Evolutionary conservation across 2,329 filamentous ascomycete genomes (phyloP), one percentile per base, ranked within the genome.

Genomic region (Xylaria hypoxylon): DNA sequence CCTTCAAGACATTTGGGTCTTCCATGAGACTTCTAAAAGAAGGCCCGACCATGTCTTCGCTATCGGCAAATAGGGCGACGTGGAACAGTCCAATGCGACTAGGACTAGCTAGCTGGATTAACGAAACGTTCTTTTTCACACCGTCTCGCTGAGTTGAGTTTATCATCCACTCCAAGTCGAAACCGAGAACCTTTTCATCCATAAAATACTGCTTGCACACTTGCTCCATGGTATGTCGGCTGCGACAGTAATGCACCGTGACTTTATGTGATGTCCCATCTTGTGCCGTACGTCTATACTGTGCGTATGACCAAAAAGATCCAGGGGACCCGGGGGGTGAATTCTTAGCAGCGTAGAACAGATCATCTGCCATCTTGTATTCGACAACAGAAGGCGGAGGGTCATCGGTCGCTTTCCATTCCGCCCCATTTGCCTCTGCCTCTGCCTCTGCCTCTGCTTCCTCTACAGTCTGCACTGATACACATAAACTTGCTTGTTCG

Each of bases 121-220:
- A 79, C 0, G 92, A 94, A 6, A 96, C 87, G 67, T 94, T 93
- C 58, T 85, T 82, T 70, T 91, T 90, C 3, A 89, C 79, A 2
- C 84, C 82, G 2, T 83, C 77, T 7, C 70, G 72, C 22, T 77
- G 82, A 5, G 75, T 80, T 0, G 87, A 83, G 5, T 85, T 81
- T 1, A 82, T 70, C 59, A 88, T 84, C 94, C 95, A 97, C 80
- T 97, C 95, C 68, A 97, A 85, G 74, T 97, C 94, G 68, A 97
- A 93, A 0, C 94, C 94, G n/a, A 97, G 77, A 2, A 96, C 79
- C 44, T 87, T 83, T 73, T 96, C 88, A 28, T 85, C 71, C 44
- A 89, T 75, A 71, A 97, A 97, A 64, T 90, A 84, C 64, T 86
- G 78, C 19, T 87, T 81, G 65, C 88, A 83, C 7, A 92, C 85